Evolutionary conservation across 495 filamentous ascomycete genomes (phyloP).

Genomic region (Aspergillus mulundensis): DNA sequence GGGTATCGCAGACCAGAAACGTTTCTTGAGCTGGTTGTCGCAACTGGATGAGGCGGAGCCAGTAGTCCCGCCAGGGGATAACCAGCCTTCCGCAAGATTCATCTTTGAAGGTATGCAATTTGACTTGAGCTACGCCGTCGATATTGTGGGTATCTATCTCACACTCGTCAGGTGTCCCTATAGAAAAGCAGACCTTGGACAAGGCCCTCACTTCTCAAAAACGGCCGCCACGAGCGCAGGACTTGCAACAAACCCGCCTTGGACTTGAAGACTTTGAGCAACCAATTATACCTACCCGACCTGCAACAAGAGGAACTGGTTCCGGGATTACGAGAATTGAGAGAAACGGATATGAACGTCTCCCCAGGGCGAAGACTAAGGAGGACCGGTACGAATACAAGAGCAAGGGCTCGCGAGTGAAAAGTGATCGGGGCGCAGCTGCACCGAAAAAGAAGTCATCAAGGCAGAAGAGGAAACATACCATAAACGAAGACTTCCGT

Average conservation of each 20-base stretch:
- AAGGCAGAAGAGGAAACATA: constrained; percentile 36
- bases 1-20: background rate
- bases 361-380: constrained; percentile 57
- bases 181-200: background rate
- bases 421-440: constrained; percentile 19
- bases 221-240: background rate
- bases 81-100: background rate
- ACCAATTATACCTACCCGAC: background rate
- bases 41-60: background rate
- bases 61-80: background rate
- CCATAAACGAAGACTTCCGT: constrained; percentile 58
- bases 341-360: constrained; percentile 47
- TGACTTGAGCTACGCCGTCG: background rate
- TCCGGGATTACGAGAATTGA: background rate
- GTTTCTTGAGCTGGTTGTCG: constrained; percentile 7
- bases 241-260: background rate
- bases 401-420: constrained; percentile 10
- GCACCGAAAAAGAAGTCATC: constrained; percentile 37
- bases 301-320: background rate
- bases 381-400: constrained; percentile 52
- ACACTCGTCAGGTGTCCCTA: background rate
- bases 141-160: background rate
- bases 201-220: background rate
- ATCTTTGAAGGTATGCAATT: background rate
- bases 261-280: background rate